Conservation (phyloP, 2,329 filamentous ascomycete species). For the Pseudofabraea citricarpa region DNA sequence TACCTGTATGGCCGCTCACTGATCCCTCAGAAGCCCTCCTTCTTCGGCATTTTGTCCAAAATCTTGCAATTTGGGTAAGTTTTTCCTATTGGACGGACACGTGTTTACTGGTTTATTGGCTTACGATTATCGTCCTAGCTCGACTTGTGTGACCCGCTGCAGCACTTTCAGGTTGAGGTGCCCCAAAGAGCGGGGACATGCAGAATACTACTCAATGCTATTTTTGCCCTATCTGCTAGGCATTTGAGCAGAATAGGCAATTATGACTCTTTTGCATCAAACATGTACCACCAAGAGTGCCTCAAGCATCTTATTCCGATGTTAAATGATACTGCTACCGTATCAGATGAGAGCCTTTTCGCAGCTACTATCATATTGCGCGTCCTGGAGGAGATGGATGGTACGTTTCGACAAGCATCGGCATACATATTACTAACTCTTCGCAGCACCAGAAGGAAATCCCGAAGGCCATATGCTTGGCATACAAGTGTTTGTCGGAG, state of each 20-base stretch:
- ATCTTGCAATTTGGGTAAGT: constrained; percentile 20
- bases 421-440: background rate
- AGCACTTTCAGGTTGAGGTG: constrained; percentile 49
- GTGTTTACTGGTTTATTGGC: too few species aligned
- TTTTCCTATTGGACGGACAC: background rate
- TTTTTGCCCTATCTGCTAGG: constrained; percentile 50
- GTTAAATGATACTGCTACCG: constrained; percentile 34
- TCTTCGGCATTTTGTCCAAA: constrained; percentile 16
- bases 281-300: constrained; percentile 49
- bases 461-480: constrained; percentile 18
- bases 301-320: constrained; percentile 44
- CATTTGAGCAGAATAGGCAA: constrained; percentile 45
- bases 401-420: constrained; percentile 5
- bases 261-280: constrained; percentile 44
- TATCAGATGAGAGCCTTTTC: constrained; percentile 45
- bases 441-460: constrained; percentile 12
- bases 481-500: constrained; percentile 29
- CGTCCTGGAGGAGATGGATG: constrained; percentile 48
- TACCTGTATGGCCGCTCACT: constrained; percentile 15
- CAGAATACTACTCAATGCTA: constrained; percentile 49
- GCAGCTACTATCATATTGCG: constrained; percentile 53
- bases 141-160: constrained; percentile 21
- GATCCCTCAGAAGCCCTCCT: constrained; percentile 15
- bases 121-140: constrained; percentile 10
- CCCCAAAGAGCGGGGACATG: constrained; percentile 46